Base-by-base conservation (phyloP, 75 land plant species). In the Pinus taeda region DNA sequence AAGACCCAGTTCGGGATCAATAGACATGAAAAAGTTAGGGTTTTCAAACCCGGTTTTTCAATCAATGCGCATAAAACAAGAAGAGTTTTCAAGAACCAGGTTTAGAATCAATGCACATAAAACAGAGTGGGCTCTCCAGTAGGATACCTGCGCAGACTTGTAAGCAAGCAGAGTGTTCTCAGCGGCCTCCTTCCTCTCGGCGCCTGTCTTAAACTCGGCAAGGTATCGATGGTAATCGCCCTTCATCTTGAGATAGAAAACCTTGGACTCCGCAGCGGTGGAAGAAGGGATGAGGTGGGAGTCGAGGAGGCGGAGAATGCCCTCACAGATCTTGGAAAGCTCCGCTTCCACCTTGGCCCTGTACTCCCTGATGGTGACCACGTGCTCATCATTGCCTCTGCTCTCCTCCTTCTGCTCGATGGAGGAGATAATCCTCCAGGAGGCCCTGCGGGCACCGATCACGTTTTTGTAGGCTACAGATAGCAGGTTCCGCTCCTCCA, bases 171-270 rank as follows among this genome's bases (percentile, higher is more conserved):
- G 74, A 13, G 94, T 90, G 75, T 80, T 83, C 80, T 92, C 93
- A 12, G 90, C 90, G 4, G 94, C 92, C 76, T 92, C 94, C 42
- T 90, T 87, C 84, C 90, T 87, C 77, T 88, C 93, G 56, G 81
- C 84, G 24, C 90, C 93, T 15, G 88, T 88, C 82, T 86, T 88
- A 65, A 88, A 87, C 93, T 74, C 94, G 60, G 74, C 93, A 76
- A 83, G 76, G 79, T 89, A 88, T 36, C 93, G 82, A 77, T 92
- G 88, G 75, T 92, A 90, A 77, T 92, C 94, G 8, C 94, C 94
- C 82, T 92, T 92, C 94, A 95, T 93, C 81, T 95, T 95, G 79
- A 93, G 90, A 78, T 91, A 95, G 77, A 95, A 95, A 26, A 95
- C 98, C 11, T 88, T 86, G 22, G 94, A 90, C 81, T 95, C 98